Evolutionary conservation across 768 basidiomycete species (phyloP).

Genomic region (Boletus patriciae): DNA sequence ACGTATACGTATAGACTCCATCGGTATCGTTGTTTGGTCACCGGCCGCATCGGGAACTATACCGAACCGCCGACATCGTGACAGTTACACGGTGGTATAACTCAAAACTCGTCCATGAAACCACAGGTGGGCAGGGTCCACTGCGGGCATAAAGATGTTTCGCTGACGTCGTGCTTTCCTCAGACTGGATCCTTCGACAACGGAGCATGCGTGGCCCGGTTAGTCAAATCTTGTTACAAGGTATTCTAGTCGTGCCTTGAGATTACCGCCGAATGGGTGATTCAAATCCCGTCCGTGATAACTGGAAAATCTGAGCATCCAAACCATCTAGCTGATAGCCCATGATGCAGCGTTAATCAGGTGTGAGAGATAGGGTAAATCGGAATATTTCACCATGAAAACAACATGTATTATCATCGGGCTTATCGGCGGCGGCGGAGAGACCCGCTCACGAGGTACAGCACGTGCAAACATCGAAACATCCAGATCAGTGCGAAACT

Average conservation of each 20-base stretch:
- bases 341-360: neutral
- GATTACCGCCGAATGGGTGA: neutral
- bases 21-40: neutral
- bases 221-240: neutral
- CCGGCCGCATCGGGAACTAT: neutral
- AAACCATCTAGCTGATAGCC: neutral
- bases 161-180: neutral
- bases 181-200: neutral
- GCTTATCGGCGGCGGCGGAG: conserved; percentile 18
- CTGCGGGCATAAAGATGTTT: conserved; percentile 6
- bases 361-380: neutral
- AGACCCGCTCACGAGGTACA: conserved; percentile 1
- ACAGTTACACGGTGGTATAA: neutral
- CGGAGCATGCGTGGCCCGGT: neutral
- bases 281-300: neutral
- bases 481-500: conserved; percentile 10
- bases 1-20: neutral
- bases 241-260: neutral
- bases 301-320: neutral
- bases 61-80: neutral
- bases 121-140: neutral
- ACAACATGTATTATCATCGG: neutral
- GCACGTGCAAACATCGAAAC: conserved; percentile 11
- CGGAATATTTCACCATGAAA: neutral
- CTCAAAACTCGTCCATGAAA: conserved; percentile 6